Evolutionary conservation across 2,329 filamentous ascomycete genomes (phyloP), one percentile per base, ranked within the genome.

Genomic region (Alternaria dauci): DNA sequence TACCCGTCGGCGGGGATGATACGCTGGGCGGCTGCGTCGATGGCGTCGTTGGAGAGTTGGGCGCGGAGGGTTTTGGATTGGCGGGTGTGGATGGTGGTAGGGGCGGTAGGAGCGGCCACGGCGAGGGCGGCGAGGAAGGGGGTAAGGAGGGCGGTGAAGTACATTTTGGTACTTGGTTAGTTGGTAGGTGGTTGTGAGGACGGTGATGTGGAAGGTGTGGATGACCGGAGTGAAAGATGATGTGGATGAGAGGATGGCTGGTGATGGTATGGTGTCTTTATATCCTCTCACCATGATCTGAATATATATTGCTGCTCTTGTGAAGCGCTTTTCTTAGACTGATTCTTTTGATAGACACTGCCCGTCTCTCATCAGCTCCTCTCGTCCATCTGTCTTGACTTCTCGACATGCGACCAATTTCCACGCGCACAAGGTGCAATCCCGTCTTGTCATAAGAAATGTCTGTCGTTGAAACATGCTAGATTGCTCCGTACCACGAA

Each of bases 121-220:
- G 52, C 63, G 25, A 64, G 36, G 52, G 30, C 57, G 16, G 62
- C 51, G 23, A 66, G 55, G 59, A 69, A 48, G 16, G 67, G 52
- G 18, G 62, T 38, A 54, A 68, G 39, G 50, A 69, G 53, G 50
- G 59, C 3, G 9, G 62, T 60, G 28, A 57, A 9, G 43, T 65
- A 58, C 66, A 69, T 69, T 42, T 30, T 52, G 23, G 0, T 23
- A 9, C 32, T 12, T 8, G 25, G 1, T 23, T 23, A 9, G 47
- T 12, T 8, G 25, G 1, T 23, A 12, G 48, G 28, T 32, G 16
- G 36, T 11, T n/a, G 3, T 18, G 23, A 18, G 20, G 32, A 6
- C 7, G 4, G 32, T 39, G 16, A 23, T 28, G 9, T 38, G 5
- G 20, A 39, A 8, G 16, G 0, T 52, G 48, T 52, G n/a, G 34